phyloP scores from a whole-genome alignment of 2,329 filamentous ascomycete genomes.

The Fusarium oligoseptatum region DNA sequence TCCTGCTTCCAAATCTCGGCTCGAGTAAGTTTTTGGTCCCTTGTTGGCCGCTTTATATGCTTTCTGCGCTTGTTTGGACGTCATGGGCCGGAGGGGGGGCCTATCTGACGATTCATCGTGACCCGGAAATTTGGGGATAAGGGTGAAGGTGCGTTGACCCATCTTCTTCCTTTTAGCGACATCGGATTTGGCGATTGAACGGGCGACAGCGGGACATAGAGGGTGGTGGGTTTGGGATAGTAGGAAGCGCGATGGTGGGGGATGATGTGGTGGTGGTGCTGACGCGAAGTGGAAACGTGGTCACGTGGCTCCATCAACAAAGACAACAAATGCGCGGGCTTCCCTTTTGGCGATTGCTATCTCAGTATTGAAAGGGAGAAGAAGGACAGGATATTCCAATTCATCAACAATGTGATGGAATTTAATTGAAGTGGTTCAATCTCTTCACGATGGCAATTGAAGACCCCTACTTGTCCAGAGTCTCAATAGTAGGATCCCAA shows the following conservation, averaged over 20 bases:
- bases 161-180: slow-evolving; percentile 36
- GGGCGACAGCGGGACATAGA: neutral
- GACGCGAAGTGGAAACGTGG: slow-evolving; percentile 45
- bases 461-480: slow-evolving; percentile 56
- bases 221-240: slow-evolving; percentile 4
- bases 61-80: slow-evolving; percentile 57
- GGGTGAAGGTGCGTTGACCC: slow-evolving; percentile 60
- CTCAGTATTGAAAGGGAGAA: neutral
- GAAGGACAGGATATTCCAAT: neutral
- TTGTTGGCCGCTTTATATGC: slow-evolving; percentile 54
- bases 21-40: slow-evolving; percentile 55
- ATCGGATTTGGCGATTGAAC: too few relatives aligned
- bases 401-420: neutral
- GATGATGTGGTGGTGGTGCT: neutral
- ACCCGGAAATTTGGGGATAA: slow-evolving; percentile 54
- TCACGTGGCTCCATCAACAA: slow-evolving; percentile 42
- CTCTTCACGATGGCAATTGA: neutral
- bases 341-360: neutral
- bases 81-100: slow-evolving; percentile 52
- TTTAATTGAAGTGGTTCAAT: neutral
- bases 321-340: neutral
- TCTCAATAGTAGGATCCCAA: slow-evolving; percentile 68
- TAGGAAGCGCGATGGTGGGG: slow-evolving; percentile 29
- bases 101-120: slow-evolving; percentile 34
- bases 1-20: slow-evolving; percentile 56